Evolutionary conservation across 1,284 basidiomycete species (phyloP).

Genomic region (Salmacisia buchloeana): DNA sequence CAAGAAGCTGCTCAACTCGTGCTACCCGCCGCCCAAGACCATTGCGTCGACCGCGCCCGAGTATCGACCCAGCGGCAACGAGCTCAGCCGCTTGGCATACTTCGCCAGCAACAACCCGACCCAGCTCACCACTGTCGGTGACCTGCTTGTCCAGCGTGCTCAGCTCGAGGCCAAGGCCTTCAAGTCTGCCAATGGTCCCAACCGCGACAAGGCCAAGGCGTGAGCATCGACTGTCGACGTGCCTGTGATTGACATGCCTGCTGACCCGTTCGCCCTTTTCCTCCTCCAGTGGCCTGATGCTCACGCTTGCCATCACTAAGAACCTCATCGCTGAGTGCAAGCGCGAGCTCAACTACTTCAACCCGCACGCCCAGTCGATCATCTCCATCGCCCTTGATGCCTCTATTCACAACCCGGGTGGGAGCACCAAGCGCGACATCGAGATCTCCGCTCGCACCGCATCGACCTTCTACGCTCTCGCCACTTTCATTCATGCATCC

Average conservation of each 20-base stretch:
- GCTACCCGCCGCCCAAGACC: conserved; percentile 79
- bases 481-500: conserved; percentile 78
- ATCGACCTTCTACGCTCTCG: conserved; percentile 80
- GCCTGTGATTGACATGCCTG: background rate
- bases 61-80: conserved; percentile 62
- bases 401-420: conserved; percentile 52
- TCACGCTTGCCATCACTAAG: conserved; percentile 78
- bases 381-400: conserved; percentile 65
- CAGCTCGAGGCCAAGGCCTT: conserved; percentile 64
- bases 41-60: conserved; percentile 71
- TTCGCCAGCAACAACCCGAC: conserved; percentile 84
- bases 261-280: background rate
- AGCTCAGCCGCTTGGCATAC: conserved; percentile 84
- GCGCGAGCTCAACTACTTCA: conserved; percentile 75
- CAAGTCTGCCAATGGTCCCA: conserved; percentile 58
- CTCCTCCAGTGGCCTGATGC: conserved; percentile 65
- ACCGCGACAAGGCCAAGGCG: conserved; percentile 68
- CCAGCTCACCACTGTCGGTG: conserved; percentile 78
- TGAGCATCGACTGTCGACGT: conserved; percentile 54
- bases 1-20: conserved; percentile 76
- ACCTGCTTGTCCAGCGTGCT: conserved; percentile 74
- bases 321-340: conserved; percentile 83
- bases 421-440: conserved; percentile 58
- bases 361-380: conserved; percentile 69
- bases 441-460: conserved; percentile 79